Evolutionary conservation across 1,284 basidiomycete species (phyloP).

Genomic region (Puccinia polysora): DNA sequence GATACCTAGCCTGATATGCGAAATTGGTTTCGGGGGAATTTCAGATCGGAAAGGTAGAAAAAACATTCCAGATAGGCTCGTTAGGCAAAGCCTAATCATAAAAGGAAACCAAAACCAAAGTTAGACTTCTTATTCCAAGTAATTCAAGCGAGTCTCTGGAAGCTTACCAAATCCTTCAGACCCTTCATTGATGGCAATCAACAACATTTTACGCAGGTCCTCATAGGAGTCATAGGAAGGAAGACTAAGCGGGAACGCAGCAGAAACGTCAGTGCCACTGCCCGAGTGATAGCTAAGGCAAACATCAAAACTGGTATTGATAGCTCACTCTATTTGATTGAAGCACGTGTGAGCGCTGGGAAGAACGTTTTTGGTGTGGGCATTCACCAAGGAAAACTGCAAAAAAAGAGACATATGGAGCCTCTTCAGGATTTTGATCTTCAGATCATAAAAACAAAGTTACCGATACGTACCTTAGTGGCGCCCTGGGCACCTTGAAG

Average conservation of each 20-base stretch:
- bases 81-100: no score
- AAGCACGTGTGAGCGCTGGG: constrained; percentile 43
- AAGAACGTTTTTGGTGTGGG: constrained; percentile 40
- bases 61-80: no score
- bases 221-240: constrained; percentile 89
- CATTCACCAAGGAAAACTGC: constrained; percentile 39
- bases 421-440: not conserved
- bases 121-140: no score
- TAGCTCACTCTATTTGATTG: constrained; percentile 42
- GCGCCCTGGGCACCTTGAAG: constrained; percentile 41
- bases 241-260: no score
- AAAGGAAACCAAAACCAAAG: no score
- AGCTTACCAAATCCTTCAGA: constrained; percentile 76
- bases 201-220: constrained; percentile 77
- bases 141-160: no score
- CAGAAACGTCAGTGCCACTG: no score
- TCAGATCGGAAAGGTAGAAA: no score
- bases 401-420: not conserved
- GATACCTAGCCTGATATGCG: no score
- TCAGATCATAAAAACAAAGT: not conserved
- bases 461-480: constrained; percentile 37
- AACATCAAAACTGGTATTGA: no score
- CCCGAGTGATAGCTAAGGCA: no score
- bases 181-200: constrained; percentile 87
- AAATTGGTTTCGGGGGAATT: no score